These are phyloP conservation scores for Neofusicoccum laricinum DNA, from an alignment of 2,329 filamentous ascomycete genomes.

Conservation along the genomic window DNA sequence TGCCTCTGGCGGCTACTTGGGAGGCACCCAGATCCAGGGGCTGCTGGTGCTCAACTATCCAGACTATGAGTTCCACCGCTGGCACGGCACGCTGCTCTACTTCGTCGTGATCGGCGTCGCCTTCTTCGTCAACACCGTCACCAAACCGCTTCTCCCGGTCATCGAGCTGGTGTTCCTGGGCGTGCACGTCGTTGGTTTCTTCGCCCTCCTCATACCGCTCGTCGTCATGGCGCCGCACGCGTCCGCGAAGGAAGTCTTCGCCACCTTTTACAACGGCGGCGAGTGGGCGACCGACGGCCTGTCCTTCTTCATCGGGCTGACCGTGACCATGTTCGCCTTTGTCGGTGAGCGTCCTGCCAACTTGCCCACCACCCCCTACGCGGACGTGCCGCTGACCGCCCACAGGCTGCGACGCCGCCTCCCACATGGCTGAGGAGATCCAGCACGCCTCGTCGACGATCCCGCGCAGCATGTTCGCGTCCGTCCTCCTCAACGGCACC, in stretches of 20 bases:
- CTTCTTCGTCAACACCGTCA: constrained; percentile 43
- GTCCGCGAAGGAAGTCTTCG: constrained; percentile 44
- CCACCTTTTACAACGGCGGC: constrained; percentile 48
- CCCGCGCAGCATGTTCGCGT: constrained; percentile 42
- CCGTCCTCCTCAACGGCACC: constrained; percentile 39
- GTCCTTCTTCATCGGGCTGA: constrained; percentile 45
- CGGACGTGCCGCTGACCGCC: background rate
- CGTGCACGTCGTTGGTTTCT: constrained; percentile 52
- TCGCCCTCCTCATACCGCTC: constrained; percentile 50
- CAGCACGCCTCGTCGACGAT: constrained; percentile 31
- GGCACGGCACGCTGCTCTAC: constrained; percentile 51
- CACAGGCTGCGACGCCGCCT: background rate
- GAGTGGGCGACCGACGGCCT: constrained; percentile 44
- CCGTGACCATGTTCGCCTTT: constrained; percentile 37
- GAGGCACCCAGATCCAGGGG: constrained; percentile 29
- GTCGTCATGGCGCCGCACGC: constrained; percentile 42
- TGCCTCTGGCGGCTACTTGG: constrained; percentile 28
- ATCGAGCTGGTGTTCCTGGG: constrained; percentile 50
- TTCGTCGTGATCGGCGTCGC: constrained; percentile 42
- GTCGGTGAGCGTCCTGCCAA: constrained; percentile 40
- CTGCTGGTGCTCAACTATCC: constrained; percentile 37
- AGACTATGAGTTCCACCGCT: constrained; percentile 38
- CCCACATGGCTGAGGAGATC: constrained; percentile 29
- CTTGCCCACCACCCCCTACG: constrained; percentile 16
- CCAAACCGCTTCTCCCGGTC: constrained; percentile 43